Evolutionary conservation across 345 rosid genomes (phyloP), one percentile per base, ranked within the genome.

Genomic region (Moringa oleifera): DNA sequence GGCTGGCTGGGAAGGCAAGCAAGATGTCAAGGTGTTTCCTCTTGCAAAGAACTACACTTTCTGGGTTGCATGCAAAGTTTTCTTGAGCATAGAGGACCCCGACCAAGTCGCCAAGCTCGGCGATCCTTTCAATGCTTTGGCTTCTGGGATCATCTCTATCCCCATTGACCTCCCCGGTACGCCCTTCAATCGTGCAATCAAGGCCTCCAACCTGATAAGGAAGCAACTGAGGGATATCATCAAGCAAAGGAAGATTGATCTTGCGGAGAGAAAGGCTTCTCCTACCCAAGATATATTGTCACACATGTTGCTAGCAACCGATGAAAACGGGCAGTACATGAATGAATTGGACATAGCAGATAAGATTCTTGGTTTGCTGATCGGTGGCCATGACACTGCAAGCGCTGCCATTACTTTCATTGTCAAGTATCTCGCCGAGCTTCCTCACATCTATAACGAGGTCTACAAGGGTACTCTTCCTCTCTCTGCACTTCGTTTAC

Each of bases 311-410:
- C 18, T 59, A 36, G 49, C 25, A 6, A 19, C 56, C 15, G 68
- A 69, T 46, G 65, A 45, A 16, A 66, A 63, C 12, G 64, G 64
- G 17, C 24, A 58, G 41, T 24, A 13, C 18, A 31, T 58, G 58
- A 67, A 11, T 23, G 71, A 76, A 6, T 41, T 61, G 15, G 67
- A 68, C 53, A 11, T 76, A 4, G 76, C 76, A 36, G 73, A 71
- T 20, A 68, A 72, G 51, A 64, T 76, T 23, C 61, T 72, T 25
- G 73, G 71, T n/a, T n/a, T 76, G 56, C 23, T 76, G 62, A 62
- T 76, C 0, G 77, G 70, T 20, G 80, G 80, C 58, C 71, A 71
- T 55, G 80, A 76, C 53, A 73, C 81, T 0, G 66, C 73, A 13
- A 70, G 75, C 64, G 75, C 68, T 6, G 63, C 62, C 20, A 56